phyloP scores from a whole-genome alignment of 495 filamentous ascomycete species.

The Elasticomyces elasticus region DNA sequence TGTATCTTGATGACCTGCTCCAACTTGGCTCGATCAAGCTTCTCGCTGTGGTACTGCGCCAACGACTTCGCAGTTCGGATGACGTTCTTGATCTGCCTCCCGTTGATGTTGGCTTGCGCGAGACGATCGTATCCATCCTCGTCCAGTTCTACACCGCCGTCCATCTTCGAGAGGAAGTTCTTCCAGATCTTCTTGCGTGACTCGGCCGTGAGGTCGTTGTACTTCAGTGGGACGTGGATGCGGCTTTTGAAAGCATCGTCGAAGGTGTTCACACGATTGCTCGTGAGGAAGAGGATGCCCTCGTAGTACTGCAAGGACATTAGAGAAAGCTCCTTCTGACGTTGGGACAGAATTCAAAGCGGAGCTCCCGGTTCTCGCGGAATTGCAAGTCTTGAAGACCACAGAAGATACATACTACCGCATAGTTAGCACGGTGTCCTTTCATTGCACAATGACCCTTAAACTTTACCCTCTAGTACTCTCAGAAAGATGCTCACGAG shows the following conservation, averaged over 20 bases:
- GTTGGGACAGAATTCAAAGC: slow-evolving; percentile 51
- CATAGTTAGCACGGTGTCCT: too few relatives aligned
- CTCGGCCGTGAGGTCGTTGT: slow-evolving; percentile 29
- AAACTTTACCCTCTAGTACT: too few relatives aligned
- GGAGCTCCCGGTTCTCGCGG: too few relatives aligned
- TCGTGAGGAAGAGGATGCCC: slow-evolving; percentile 48
- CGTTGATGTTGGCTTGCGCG: slow-evolving; percentile 34
- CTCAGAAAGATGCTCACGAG: slow-evolving; percentile 40
- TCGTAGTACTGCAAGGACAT: too few relatives aligned
- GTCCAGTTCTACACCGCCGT: slow-evolving; percentile 6
- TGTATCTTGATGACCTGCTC: slow-evolving; percentile 19
- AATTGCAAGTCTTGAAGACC: too few relatives aligned
- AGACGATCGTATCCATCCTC: slow-evolving; percentile 17
- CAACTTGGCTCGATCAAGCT: slow-evolving; percentile 11
- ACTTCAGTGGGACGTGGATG: slow-evolving; percentile 36
- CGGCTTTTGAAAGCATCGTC: slow-evolving; percentile 34
- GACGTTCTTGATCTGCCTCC: slow-evolving; percentile 56
- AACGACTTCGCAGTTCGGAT: slow-evolving; percentile 46
- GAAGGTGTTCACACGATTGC: slow-evolving; percentile 33
- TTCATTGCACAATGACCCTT: too few relatives aligned
- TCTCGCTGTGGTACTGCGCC: slow-evolving; percentile 21
- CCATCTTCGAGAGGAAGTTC: slow-evolving; percentile 33
- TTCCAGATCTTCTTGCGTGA: slow-evolving; percentile 35
- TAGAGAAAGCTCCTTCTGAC: too few relatives aligned
- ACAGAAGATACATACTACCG: too few relatives aligned